These are phyloP conservation scores for Mrakia frigida DNA, from an alignment of 768 basidiomycete genomes.

Conservation along the genomic window DNA sequence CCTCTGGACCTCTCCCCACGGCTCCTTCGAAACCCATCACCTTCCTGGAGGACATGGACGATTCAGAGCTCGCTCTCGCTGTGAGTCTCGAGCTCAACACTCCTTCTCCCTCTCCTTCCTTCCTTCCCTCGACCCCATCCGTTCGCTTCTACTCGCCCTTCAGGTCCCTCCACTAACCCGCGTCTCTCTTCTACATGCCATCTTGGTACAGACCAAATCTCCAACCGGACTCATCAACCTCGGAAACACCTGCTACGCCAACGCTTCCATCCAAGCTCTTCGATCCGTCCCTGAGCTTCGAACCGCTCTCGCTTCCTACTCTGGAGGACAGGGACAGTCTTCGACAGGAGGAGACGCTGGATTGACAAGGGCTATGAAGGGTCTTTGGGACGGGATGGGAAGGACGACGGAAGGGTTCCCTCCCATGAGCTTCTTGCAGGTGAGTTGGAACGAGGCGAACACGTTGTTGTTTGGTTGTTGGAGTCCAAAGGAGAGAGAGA, in stretches of 20 bases:
- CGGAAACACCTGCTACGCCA: slow-evolving; percentile 63
- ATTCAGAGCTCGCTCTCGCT: slow-evolving; percentile 69
- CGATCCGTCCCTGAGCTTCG: slow-evolving; percentile 87
- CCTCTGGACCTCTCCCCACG: slow-evolving; percentile 85
- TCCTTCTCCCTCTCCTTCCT: background rate
- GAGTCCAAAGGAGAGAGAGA: too few relatives aligned
- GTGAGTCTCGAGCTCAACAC: slow-evolving; percentile 48
- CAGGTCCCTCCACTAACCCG: background rate
- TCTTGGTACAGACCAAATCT: slow-evolving; percentile 30
- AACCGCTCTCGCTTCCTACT: slow-evolving; percentile 52
- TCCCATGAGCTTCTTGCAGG: slow-evolving; percentile 62
- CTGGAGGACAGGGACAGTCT: background rate
- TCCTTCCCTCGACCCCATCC: background rate
- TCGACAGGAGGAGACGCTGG: slow-evolving; percentile 24
- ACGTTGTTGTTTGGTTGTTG: background rate
- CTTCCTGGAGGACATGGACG: slow-evolving; percentile 92
- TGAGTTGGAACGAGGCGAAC: slow-evolving; percentile 35
- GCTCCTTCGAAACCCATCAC: slow-evolving; percentile 71
- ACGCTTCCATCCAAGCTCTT: slow-evolving; percentile 88
- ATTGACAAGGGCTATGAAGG: slow-evolving; percentile 33
- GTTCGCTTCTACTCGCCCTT: background rate
- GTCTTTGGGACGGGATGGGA: slow-evolving; percentile 67
- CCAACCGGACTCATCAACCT: slow-evolving; percentile 43
- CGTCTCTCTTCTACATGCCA: background rate
- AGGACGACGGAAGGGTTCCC: slow-evolving; percentile 69